Conservation (phyloP, 129 eudicot species). For the Centella asiatica region DNA sequence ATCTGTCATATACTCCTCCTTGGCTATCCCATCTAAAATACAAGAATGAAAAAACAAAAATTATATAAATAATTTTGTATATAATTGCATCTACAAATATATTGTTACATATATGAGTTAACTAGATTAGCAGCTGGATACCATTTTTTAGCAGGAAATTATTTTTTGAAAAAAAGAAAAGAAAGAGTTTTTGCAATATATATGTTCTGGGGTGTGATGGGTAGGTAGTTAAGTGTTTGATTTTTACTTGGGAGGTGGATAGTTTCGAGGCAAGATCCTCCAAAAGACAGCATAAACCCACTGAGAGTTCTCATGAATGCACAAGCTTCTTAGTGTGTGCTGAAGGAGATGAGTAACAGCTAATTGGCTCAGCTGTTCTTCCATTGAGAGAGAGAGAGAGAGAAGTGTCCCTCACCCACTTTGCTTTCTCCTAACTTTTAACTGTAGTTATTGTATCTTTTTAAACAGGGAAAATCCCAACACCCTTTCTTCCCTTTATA, state of each 20-base stretch:
- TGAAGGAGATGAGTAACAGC: constrained; percentile 96
- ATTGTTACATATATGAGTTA: no score
- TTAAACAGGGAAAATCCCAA: constrained; percentile 29
- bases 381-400: constrained; percentile 36
- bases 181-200: no score
- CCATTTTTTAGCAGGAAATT: no score
- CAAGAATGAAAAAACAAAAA: background rate
- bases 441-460: constrained; percentile 5
- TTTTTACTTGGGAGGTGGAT: constrained; percentile 91
- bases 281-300: constrained; percentile 99
- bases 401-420: constrained; percentile 12
- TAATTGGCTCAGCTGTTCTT: constrained; percentile 75
- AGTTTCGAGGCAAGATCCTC: constrained; percentile 98
- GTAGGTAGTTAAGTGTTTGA: background rate
- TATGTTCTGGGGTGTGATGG: no score
- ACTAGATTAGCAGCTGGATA: no score
- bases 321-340: constrained; percentile 91
- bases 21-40: constrained; percentile 98
- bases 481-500: constrained; percentile 51
- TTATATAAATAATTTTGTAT: background rate
- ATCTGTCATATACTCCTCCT: constrained; percentile 95
- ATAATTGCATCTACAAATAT: background rate
- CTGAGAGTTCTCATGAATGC: constrained; percentile 84
- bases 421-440: constrained; percentile 15
- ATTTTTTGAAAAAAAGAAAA: no score